A percentile compares a stretch with the other conserved stretches of the same genome.
These are phyloP conservation scores for Fagopyrum esculentum DNA, from an alignment of 148 eudicot species.

Conservation along the genomic window DNA sequence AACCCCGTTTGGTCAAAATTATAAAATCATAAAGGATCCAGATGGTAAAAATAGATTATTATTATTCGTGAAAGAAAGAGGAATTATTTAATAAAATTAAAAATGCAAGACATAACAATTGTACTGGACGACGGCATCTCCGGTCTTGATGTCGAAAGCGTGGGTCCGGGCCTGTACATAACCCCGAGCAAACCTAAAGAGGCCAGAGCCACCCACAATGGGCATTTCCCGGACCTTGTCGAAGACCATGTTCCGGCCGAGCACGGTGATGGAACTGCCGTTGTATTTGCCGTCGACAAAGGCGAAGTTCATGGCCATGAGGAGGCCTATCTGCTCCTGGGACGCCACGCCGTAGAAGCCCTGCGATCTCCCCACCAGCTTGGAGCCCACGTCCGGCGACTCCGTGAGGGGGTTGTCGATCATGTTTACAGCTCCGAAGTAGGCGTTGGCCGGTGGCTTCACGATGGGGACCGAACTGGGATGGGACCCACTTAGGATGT, in stretches of 20 bases:
- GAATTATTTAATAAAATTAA: background rate
- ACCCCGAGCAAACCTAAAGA: conserved; percentile 31
- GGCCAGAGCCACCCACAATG: conserved; percentile 27
- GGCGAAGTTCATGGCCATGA: conserved; percentile 30
- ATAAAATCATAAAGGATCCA: too few species aligned
- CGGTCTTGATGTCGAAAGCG: conserved; percentile 11
- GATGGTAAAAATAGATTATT: too few species aligned
- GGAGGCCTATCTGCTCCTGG: conserved; percentile 23
- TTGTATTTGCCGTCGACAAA: conserved; percentile 31
- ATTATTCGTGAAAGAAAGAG: too few species aligned
- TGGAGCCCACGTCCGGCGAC: conserved; percentile 19
- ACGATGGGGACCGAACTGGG: conserved; percentile 35
- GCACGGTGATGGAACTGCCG: conserved; percentile 26
- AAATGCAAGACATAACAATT: conserved; percentile 30
- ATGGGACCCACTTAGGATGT: conserved; percentile 31
- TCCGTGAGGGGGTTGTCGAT: conserved; percentile 29
- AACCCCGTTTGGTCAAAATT: too few species aligned
- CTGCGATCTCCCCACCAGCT: conserved; percentile 30
- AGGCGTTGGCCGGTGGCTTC: conserved; percentile 21
- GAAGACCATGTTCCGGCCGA: conserved; percentile 29
- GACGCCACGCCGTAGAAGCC: conserved; percentile 33
- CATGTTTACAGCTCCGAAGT: conserved; percentile 30
- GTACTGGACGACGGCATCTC: conserved; percentile 28
- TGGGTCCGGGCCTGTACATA: conserved; percentile 28
- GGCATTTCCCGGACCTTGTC: conserved; percentile 30